Evolutionary conservation across 352 stramenopile genomes (phyloP).

Genomic region (Phytophthora podocarpi): DNA sequence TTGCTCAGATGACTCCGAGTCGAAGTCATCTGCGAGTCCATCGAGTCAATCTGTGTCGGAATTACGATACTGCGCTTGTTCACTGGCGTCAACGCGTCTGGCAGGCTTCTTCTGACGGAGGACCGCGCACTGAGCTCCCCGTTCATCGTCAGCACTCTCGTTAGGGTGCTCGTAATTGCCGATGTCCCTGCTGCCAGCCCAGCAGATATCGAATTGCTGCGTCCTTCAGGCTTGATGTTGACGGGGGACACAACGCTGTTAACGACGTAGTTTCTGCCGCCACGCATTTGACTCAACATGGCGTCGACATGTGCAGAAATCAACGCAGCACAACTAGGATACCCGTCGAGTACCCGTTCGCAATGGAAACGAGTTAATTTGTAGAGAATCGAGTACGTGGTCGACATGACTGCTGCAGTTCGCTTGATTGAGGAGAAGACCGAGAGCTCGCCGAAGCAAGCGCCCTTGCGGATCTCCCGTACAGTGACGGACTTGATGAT

Average conservation of each 20-base stretch:
- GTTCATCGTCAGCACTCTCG: constrained; percentile 18
- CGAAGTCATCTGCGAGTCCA: constrained; percentile 7
- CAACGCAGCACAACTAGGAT: constrained; percentile 43
- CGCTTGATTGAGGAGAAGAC: constrained; percentile 64
- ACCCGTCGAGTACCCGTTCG: constrained; percentile 56
- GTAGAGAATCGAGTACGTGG: constrained; percentile 75
- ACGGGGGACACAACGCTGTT: constrained; percentile 9
- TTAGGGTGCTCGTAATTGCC: constrained; percentile 28
- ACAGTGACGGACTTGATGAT: constrained; percentile 62
- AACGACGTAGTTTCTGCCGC: constrained; percentile 24
- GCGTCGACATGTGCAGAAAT: constrained; percentile 34
- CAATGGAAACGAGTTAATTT: constrained; percentile 69
- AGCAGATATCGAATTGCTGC: constrained; percentile 20
- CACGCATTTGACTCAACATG: constrained; percentile 11
- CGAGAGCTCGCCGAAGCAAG: constrained; percentile 76
- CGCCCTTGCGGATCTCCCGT: constrained; percentile 71
- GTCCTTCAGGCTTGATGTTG: not conserved
- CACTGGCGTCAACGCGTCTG: not conserved
- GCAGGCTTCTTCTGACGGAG: constrained; percentile 1
- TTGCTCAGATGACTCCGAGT: constrained; percentile 9
- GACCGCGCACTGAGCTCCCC: constrained; percentile 7
- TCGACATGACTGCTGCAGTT: constrained; percentile 60
- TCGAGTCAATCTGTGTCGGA: constrained; percentile 13
- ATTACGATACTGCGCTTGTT: constrained; percentile 28
- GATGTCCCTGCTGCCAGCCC: constrained; percentile 24